phyloP scores from a whole-genome alignment of 352 stramenopile genomes.

The Globisporangium parvum region DNA sequence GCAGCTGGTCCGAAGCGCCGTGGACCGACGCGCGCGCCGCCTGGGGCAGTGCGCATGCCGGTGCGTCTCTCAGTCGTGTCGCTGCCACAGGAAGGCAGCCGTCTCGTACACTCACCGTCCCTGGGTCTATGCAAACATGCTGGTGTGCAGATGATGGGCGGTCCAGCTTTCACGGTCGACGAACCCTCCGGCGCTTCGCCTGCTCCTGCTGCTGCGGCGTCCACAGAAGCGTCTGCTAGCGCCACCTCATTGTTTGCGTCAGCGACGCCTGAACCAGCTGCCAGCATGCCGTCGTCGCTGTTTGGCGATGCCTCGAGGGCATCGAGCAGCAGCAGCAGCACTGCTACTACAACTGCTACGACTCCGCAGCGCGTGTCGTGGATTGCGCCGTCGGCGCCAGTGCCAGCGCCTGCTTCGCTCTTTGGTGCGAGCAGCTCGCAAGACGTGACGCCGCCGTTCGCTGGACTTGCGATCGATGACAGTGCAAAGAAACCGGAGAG shows the following conservation, averaged over 20 bases:
- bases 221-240: not conserved
- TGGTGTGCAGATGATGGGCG: slow-evolving; percentile 27
- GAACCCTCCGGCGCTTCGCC: slow-evolving; percentile 1
- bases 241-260: not conserved
- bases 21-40: slow-evolving; percentile 51
- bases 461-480: slow-evolving; percentile 3
- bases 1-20: slow-evolving; percentile 72
- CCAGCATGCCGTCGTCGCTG: slow-evolving; percentile 1
- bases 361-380: not conserved
- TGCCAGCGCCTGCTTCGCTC: not conserved
- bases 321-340: no score
- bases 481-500: slow-evolving; percentile 13
- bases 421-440: not conserved
- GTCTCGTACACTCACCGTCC: slow-evolving; percentile 1
- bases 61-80: slow-evolving; percentile 16
- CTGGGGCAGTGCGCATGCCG: slow-evolving; percentile 57
- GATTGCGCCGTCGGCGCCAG: slow-evolving; percentile 8
- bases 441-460: not conserved
- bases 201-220: not conserved
- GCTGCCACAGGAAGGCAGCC: not conserved
- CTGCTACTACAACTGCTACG: not conserved
- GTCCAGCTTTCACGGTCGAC: slow-evolving; percentile 4
- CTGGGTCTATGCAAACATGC: not conserved
- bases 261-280: not conserved
- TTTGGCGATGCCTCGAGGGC: slow-evolving; percentile 8